phyloP scores from a whole-genome alignment of 345 rosid species.

The Corchorus olitorius region DNA sequence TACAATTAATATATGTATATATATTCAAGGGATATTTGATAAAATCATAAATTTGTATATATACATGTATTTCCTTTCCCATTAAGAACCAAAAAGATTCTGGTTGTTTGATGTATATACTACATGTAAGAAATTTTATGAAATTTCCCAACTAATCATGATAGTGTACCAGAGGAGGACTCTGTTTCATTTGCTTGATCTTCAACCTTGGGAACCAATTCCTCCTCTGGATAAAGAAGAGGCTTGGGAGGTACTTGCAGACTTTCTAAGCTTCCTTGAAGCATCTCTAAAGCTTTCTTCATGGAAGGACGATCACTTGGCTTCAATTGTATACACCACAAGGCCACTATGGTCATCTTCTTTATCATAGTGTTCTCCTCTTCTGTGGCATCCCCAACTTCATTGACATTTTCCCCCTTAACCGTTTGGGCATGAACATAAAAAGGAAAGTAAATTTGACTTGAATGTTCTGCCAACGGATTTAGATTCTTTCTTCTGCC shows the following conservation, averaged over 20 bases:
- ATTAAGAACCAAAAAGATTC: too few relatives aligned
- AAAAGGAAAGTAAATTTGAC: slow-evolving; percentile 22
- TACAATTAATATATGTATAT: too few relatives aligned
- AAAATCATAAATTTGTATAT: too few relatives aligned
- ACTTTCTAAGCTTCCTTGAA: slow-evolving; percentile 7
- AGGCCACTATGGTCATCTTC: slow-evolving; percentile 14
- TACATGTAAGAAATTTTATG: too few relatives aligned
- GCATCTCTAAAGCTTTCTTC: slow-evolving; percentile 18
- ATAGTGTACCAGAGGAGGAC: too few relatives aligned
- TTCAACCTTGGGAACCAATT: background rate
- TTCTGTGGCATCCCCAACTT: background rate
- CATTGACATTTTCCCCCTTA: background rate
- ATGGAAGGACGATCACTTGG: slow-evolving; percentile 19
- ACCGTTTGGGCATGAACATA: slow-evolving; percentile 17
- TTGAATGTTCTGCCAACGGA: background rate
- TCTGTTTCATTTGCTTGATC: background rate
- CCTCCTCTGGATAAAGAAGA: slow-evolving; percentile 4
- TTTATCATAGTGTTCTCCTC: background rate
- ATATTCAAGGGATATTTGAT: too few relatives aligned
- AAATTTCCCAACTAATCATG: too few relatives aligned
- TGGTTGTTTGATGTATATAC: too few relatives aligned
- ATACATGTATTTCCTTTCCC: too few relatives aligned
- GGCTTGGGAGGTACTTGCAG: slow-evolving; percentile 19
- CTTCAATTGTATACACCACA: slow-evolving; percentile 23
- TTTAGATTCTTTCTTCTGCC: slow-evolving; percentile 21